Base-by-base conservation (phyloP, 495 filamentous ascomycete species). In the Penicillium waksmanii region DNA sequence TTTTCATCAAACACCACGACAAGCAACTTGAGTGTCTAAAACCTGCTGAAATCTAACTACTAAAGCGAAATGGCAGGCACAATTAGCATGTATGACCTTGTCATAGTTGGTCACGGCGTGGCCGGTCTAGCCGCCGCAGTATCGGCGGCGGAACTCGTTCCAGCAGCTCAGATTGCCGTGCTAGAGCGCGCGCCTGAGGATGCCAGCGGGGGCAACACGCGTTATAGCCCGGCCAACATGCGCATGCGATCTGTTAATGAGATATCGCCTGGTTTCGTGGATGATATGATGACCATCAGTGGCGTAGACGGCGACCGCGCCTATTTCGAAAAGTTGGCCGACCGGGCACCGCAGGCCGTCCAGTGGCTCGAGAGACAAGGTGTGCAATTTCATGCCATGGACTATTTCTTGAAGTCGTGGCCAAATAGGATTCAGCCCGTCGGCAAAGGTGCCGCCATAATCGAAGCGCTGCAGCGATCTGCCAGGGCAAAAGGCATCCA, bases 31-130 rank as follows among this genome's bases (percentile, higher is more conserved):
- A 42, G 38, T 42, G 38, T 13, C 38, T 42, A 42, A 42, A 42
- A 42, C 38, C 38, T 42, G 38, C 38, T 42, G 38, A 42, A 42
- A 42, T 42, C 38, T 42, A 42, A 42, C 38, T 42, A 42, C 38
- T 42, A 42, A 42, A 42, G 38, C 38, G 38, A 42, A 42, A 42
- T 42, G 38, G 38, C 38, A 42, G 38, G 38, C 38, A 42, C 38
- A 13, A 69, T 52, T 31, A 52, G 49, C 49, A 52, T 52, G 49
- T 52, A 52, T 31, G 49, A 52, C 49, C 49, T 62, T 35, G 48
- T 62, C 31, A 57, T 62, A 31, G 59, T 62, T 27, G 59, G 59
- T 47, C 53, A 55, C 19, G 59, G 59, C 23, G 56, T 62, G 13
- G 59, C 59, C 34, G 59, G 59, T 49, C 49, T 52, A 34, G 31